phyloP scores from a whole-genome alignment of 2,329 filamentous ascomycete species.

The Blastomyces parvus region DNA sequence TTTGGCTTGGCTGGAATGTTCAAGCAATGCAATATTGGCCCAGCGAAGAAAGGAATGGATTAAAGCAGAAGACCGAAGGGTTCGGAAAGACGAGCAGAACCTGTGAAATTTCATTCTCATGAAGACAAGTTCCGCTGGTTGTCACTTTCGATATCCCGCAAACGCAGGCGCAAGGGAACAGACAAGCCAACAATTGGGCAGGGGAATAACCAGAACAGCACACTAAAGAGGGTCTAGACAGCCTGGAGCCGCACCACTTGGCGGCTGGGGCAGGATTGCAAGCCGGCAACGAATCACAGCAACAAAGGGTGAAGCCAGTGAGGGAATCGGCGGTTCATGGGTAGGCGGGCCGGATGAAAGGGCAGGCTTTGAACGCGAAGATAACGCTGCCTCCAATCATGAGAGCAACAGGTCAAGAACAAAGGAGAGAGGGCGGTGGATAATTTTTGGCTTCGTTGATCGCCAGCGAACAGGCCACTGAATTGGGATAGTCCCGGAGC shows the following conservation, averaged over 20 bases:
- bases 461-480: slow-evolving; percentile 8
- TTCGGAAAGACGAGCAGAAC: not conserved
- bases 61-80: not conserved
- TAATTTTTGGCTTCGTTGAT: slow-evolving; percentile 7
- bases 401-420: not conserved
- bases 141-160: not conserved
- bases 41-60: not conserved
- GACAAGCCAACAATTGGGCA: not conserved
- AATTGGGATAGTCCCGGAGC: slow-evolving; percentile 10
- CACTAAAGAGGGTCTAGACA: slow-evolving; percentile 2
- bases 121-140: not conserved
- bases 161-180: not conserved
- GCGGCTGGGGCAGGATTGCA: not conserved
- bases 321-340: not conserved
- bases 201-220: not conserved
- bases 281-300: not conserved
- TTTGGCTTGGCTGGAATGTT: not conserved
- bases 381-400: slow-evolving; percentile 5
- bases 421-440: not conserved
- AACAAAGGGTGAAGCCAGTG: not conserved
- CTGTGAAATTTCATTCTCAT: not conserved
- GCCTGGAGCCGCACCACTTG: not conserved
- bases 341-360: not conserved
- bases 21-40: not conserved
- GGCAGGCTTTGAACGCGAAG: not conserved